A percentile compares a stretch with the other conserved stretches of the same genome.
phyloP scores from a whole-genome alignment of 768 basidiomycete genomes.

The Lepiota brunneoincarnata region DNA sequence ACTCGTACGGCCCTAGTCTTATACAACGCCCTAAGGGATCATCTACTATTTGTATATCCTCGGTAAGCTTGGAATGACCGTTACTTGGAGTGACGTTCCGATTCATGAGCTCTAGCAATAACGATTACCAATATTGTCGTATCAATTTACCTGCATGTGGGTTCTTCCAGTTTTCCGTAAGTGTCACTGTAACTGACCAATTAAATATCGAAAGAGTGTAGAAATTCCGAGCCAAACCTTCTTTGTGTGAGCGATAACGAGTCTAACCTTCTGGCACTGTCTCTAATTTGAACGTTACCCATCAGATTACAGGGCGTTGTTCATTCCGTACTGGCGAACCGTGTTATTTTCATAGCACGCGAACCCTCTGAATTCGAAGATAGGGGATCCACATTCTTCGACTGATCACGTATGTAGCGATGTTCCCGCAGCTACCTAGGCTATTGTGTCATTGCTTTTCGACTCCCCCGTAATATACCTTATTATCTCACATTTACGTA shows the following conservation, averaged over 20 bases:
- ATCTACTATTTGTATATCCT: background rate
- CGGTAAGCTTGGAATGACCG: background rate
- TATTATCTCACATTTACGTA: too few relatives aligned
- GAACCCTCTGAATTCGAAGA: background rate
- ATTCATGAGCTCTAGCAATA: background rate
- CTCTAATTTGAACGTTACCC: background rate
- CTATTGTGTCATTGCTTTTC: too few relatives aligned
- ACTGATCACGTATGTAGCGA: background rate
- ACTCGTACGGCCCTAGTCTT: background rate
- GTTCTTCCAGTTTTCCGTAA: background rate
- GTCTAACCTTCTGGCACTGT: background rate
- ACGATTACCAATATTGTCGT: background rate
- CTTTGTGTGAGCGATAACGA: background rate
- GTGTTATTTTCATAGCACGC: background rate
- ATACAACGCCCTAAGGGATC: background rate
- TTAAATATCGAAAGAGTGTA: background rate
- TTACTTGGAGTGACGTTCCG: too few relatives aligned
- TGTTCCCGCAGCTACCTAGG: too few relatives aligned
- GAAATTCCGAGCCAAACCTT: background rate
- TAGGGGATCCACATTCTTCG: background rate
- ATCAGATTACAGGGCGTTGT: background rate
- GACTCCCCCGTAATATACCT: too few relatives aligned
- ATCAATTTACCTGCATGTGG: background rate
- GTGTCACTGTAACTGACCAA: background rate
- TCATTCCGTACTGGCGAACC: background rate